Evolutionary conservation across 192 early-diverging fungal genomes (phyloP).

Genomic region (Rhizoclosmatium globosum): DNA sequence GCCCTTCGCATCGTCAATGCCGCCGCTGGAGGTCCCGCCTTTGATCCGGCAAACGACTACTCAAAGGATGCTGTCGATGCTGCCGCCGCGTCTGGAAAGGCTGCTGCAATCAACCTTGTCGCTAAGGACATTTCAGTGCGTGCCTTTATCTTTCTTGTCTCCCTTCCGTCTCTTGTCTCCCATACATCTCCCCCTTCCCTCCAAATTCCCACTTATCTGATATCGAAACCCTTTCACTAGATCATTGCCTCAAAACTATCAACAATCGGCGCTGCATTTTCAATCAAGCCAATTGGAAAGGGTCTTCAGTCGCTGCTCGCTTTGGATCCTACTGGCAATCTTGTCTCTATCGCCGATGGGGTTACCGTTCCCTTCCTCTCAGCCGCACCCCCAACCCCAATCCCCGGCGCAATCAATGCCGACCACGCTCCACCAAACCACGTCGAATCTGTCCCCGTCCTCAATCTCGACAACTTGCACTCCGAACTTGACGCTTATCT

Average conservation of each 20-base stretch:
- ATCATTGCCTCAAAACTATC: neutral
- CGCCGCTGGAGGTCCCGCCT: slow-evolving; percentile 3
- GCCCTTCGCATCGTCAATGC: neutral
- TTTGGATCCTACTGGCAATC: slow-evolving; percentile 85
- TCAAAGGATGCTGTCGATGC: neutral
- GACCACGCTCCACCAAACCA: slow-evolving; percentile 9
- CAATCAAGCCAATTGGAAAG: neutral
- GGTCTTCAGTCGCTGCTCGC: slow-evolving; percentile 46
- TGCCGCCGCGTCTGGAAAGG: neutral
- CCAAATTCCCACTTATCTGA: neutral
- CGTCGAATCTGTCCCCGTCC: slow-evolving; percentile 18
- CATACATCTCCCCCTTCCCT: neutral
- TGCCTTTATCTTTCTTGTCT: neutral
- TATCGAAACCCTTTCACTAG: slow-evolving; percentile 10
- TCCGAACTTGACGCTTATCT: slow-evolving; percentile 8
- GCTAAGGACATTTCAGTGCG: slow-evolving; percentile 1
- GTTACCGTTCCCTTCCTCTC: slow-evolving; percentile 57
- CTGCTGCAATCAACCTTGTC: slow-evolving; percentile 10
- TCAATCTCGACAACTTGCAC: slow-evolving; percentile 4
- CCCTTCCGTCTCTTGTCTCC: neutral
- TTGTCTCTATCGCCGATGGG: slow-evolving; percentile 73
- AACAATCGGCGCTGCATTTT: neutral
- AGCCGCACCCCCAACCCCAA: slow-evolving; percentile 34
- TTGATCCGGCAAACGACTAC: neutral
- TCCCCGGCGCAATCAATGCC: slow-evolving; percentile 7